Evolutionary conservation across 2,329 filamentous ascomycete species (phyloP), one percentile per base, ranked within the genome.

Genomic region (Fusarium kyushuense): DNA sequence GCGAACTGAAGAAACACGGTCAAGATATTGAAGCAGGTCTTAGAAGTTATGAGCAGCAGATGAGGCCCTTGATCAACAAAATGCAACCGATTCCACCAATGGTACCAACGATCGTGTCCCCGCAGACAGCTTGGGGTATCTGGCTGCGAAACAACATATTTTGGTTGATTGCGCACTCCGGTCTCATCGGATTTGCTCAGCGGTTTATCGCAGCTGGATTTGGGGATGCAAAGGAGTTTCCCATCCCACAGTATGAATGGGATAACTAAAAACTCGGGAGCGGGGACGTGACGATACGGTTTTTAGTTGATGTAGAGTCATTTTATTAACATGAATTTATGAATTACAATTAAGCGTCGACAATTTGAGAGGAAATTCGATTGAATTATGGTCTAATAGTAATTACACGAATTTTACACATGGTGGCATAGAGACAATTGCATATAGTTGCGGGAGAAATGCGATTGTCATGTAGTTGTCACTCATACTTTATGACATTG

Each of bases 71-170:
- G 27, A 77, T 85, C 8, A 71, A 74, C 72, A 74, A 78, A 10
- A 46, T 79, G 66, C 76, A 77, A 51, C 69, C 75, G 51, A 73
- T 77, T 12, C 77, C 65, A 33, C 74, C 77, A 2, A 54, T 78
- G 1, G 51, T 83, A 3, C 74, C 74, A 9, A 63, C 63, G 2
- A 57, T 84, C 27, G 35, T 84, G 23, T 80, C 78, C 10, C 83
- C 83, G n/a, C 80, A 83, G 71, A 82, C 80, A 10, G 73, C 71
- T 9, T 82, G 79, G 79, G 82, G 79, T 0, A 73, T 84, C 19
- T 80, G 81, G 79, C 3, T 84, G 25, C 75, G 83, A 27, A 84
- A 85, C 47, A 59, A 58, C 1, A 59, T 82, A 1, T 80, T 85
- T 52, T 72, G 75, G 6, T 72, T 84, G 8, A 59, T 84, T 16